Base-by-base conservation (phyloP, 2,329 filamentous ascomycete species). In the Epichloe glyceriae region DNA sequence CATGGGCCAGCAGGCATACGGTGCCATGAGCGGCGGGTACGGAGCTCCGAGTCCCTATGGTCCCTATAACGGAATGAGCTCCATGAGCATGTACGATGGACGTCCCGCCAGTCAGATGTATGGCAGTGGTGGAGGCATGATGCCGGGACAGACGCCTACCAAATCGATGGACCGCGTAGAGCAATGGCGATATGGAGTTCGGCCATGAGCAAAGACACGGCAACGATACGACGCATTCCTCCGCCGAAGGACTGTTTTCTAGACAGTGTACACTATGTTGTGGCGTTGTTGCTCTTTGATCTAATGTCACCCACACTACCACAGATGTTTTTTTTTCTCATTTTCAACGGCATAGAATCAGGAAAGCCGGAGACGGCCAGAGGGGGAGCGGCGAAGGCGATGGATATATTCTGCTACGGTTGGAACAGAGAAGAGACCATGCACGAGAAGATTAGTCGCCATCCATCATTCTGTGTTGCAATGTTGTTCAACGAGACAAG, bases 161-260 rank as follows among this genome's bases (percentile, higher is more conserved):
- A 47, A 46, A 20, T 59, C 63, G 3, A 55, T 63, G 54, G 68
- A 69, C 46, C 62, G 66, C 37, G 68, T 71, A 6, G 69, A 73
- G 53, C 64, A 67, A 50, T 73, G 70, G 70, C 63, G 70, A 42
- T 69, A 71, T 49, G 62, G 69, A 46, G 64, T 73, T 17, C 61
- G 61, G 51, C 66, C 64, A 15, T 68, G 51, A 61, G 20, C 2
- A 8, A 14, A 7, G 40, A n/a, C 19, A n/a, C 10, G 2, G 33
- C 17, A 20, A 30, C 19, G 4, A 20, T 15, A 19, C 8, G 41
- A 11, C 12, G 11, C 19, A 7, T 14, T 15, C 5, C 4, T 42
- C 22, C 30, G 30, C 30, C 30, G 10, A 20, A 14, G 5, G 19
- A 15, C 14, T 10, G 15, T 30, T 43, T 14, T 43, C 3, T 11